Conservation (phyloP, 257 asterid species). For the Solanum lignicaule region DNA sequence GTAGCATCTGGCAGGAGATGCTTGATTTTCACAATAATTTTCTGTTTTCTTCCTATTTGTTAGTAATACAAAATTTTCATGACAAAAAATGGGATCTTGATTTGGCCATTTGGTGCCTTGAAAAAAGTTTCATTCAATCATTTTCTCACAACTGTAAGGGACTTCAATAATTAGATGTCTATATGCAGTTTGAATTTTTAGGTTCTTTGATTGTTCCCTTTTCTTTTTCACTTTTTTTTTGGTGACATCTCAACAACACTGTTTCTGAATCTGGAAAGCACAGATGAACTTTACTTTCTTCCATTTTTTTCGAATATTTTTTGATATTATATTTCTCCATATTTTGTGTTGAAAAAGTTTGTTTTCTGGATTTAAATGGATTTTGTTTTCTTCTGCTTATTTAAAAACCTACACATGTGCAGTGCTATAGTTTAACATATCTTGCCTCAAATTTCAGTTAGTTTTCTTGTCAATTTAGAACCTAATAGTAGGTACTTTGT, state of each 20-base stretch:
- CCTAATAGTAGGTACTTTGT: background rate
- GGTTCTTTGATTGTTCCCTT: background rate
- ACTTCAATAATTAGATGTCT: background rate
- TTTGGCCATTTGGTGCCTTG: background rate
- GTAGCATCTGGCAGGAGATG: background rate
- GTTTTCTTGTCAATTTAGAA: background rate
- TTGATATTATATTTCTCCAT: background rate
- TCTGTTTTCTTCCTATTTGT: background rate
- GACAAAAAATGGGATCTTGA: background rate
- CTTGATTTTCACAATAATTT: background rate
- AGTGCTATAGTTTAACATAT: background rate
- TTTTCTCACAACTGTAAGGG: background rate
- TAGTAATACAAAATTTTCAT: background rate
- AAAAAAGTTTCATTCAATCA: background rate
- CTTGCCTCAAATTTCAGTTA: background rate
- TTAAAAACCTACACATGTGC: constrained; percentile 2
- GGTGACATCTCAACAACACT: background rate
- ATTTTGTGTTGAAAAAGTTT: background rate
- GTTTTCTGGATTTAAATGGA: constrained; percentile 14
- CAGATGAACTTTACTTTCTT: background rate
- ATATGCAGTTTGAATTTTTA: background rate
- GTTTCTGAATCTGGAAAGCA: background rate
- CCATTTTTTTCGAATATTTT: background rate
- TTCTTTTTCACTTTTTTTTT: background rate
- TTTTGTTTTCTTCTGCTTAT: constrained; percentile 6